Evolutionary conservation across 148 eudicot species (phyloP).

Genomic region (Chenopodium formosanum): DNA sequence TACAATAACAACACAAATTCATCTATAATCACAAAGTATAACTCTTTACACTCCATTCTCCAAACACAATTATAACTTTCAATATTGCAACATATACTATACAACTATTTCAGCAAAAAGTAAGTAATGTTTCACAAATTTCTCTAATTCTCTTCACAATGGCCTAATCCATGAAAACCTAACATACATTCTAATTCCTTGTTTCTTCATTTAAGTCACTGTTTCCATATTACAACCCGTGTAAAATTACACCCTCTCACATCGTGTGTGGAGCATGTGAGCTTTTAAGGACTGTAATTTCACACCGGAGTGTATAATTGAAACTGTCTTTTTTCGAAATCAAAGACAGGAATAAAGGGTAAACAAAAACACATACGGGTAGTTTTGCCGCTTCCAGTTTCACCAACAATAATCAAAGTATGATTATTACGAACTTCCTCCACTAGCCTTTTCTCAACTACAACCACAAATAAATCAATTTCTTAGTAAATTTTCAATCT

Average conservation of each 20-base stretch:
- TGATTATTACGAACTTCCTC: constrained; percentile 70
- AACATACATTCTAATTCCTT: neutral
- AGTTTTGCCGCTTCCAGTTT: constrained; percentile 99
- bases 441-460: constrained; percentile 73
- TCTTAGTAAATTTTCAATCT: neutral
- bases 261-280: too few species aligned
- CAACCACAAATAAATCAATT: constrained; percentile 3
- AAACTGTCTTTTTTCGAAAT: neutral
- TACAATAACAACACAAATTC: constrained; percentile 24
- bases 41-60: neutral
- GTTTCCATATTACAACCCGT: neutral
- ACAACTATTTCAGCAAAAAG: too few species aligned
- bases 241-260: neutral
- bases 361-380: constrained; percentile 61
- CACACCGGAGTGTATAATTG: neutral
- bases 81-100: neutral
- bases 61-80: neutral
- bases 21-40: neutral
- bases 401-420: constrained; percentile 86
- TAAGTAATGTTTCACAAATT: neutral
- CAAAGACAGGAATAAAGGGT: neutral
- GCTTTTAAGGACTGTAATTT: too few species aligned
- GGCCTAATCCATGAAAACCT: neutral
- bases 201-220: neutral
- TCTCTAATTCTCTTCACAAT: neutral